Conservation (phyloP, 1,284 basidiomycete genomes). For the Heliocybe sulcata region DNA sequence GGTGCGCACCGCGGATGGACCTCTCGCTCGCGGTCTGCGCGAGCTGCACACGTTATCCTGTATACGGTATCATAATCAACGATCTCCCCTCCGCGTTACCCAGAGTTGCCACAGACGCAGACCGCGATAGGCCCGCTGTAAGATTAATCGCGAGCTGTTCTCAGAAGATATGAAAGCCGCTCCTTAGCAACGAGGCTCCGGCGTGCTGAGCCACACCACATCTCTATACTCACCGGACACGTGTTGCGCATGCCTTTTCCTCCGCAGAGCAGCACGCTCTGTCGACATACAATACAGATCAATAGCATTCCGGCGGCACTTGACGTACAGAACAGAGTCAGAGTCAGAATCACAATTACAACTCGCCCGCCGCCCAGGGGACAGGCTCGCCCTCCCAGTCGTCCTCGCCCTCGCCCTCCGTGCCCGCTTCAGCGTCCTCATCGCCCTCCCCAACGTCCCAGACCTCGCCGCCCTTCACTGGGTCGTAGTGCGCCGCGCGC, state of each 20-base stretch:
- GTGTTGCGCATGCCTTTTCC: background rate
- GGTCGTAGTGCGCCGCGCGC: conserved; percentile 48
- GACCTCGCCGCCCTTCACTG: conserved; percentile 58
- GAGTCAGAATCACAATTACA: conserved; percentile 31
- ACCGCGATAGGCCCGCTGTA: background rate
- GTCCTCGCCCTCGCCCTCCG: conserved; percentile 45
- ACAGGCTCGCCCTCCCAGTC: conserved; percentile 80
- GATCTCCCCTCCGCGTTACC: background rate
- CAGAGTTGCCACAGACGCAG: background rate
- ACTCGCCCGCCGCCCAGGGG: conserved; percentile 70
- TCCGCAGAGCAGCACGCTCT: background rate
- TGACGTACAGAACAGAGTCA: conserved; percentile 1
- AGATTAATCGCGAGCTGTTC: background rate
- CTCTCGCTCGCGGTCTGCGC: background rate
- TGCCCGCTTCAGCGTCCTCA: conserved; percentile 22
- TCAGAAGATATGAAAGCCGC: conserved; percentile 1
- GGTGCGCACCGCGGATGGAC: background rate
- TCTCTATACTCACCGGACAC: background rate
- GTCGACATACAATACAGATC: background rate
- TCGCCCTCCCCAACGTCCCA: conserved; percentile 70
- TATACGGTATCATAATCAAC: background rate
- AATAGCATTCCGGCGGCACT: background rate
- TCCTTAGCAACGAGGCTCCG: background rate
- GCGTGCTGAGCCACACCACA: background rate
- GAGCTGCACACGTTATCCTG: background rate